Base-by-base conservation (phyloP, 805 yeast genomes). In the Wickerhamomyces pijperi region DNA sequence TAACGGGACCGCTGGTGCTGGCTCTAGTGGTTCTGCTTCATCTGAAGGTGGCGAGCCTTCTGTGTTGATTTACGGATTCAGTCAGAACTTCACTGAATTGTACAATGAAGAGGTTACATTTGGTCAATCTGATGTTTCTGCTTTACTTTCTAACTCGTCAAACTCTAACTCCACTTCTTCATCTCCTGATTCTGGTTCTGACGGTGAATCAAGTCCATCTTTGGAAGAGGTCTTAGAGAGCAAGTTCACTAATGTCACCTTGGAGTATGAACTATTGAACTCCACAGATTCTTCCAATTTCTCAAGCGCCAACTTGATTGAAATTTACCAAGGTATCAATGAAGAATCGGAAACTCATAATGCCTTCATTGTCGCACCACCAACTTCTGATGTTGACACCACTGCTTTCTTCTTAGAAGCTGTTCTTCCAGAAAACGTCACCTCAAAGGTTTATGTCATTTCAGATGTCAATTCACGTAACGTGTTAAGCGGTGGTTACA, bases 361-460 rank as follows among this genome's bases (percentile, higher is more conserved):
- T 47, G 76, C 74, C 9, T 58, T 68, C 12, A 72, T 71, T 29
- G 66, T 71, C 14, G 62, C 74, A 2, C 72, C 69, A 47, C 74
- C 73, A 6, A 63, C 74, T 5, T 70, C 68, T 41, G 62, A 72
- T 2, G 56, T 69, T 53, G 76, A 70, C 43, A 71, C 68, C 43
- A 67, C 76, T 7, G 67, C 73, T 1, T 71, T 71, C 48, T 71
- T 71, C 46, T 50, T 70, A 31, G 70, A 70, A 41, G 8, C 19
- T 16, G 29, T 25, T 25, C 29, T 25, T 39, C 77, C 78, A 4
- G 63, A 72, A 37, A 74, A 72, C 6, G 50, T 72, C 54, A 68
- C 76, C 42, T 75, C 76, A 1, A 59, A 70, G 16, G 67, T 70
- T 71, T 56, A 74, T 41, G 72, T 74, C n/a, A 25, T 25, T 25